These are phyloP conservation scores for Diaporthe sp. DNA, from an alignment of 2,329 filamentous ascomycete species.

Conservation along the genomic window DNA sequence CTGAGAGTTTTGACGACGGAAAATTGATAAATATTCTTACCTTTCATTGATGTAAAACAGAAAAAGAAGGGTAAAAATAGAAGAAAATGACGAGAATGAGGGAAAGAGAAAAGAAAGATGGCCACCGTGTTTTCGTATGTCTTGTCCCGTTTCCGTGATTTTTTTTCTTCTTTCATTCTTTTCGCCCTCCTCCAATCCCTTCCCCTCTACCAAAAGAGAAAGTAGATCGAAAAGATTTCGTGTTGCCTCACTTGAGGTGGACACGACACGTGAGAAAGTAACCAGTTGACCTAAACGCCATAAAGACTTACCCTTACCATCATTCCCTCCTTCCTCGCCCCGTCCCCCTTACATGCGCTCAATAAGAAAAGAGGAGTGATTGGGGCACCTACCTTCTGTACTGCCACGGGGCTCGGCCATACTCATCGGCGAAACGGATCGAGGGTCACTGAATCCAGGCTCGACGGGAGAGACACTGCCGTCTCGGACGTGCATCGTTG, in stretches of 20 bases:
- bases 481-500: background rate
- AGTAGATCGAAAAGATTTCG: too few relatives aligned
- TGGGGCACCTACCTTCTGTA: background rate
- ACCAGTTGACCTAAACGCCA: background rate
- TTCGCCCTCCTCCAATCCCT: background rate
- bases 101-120: background rate
- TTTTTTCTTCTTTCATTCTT: background rate
- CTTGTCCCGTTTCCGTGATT: background rate
- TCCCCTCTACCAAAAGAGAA: background rate
- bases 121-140: background rate
- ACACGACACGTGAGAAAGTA: too few relatives aligned
- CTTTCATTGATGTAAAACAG: background rate
- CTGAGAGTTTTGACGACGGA: background rate
- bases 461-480: background rate
- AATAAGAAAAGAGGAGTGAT: background rate
- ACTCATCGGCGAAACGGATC: background rate
- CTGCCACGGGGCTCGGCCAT: background rate
- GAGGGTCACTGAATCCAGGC: background rate
- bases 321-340: background rate
- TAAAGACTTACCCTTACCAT: background rate
- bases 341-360: background rate
- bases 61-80: background rate
- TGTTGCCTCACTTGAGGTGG: conserved; percentile 7
- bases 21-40: background rate
- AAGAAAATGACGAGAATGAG: background rate